A percentile compares a stretch with the other conserved stretches of the same genome.
phyloP scores from a whole-genome alignment of 768 basidiomycete genomes.

The Amanita pallidorosea region DNA sequence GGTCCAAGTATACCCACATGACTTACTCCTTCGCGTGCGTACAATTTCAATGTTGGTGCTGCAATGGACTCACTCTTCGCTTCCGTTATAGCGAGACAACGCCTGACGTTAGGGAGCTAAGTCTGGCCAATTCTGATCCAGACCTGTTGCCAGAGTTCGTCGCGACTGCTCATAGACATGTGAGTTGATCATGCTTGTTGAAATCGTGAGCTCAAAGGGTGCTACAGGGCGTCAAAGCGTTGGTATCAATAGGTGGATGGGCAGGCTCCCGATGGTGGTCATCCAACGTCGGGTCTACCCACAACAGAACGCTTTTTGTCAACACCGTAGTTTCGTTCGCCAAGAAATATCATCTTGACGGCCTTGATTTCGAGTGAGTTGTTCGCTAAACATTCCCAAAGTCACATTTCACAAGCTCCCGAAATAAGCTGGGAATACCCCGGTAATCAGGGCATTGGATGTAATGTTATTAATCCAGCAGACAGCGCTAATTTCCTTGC shows the following conservation, averaged over 20 bases:
- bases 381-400: background rate
- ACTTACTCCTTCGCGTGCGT: slow-evolving; percentile 67
- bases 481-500: slow-evolving; percentile 75
- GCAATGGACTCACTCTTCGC: background rate
- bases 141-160: slow-evolving; percentile 49
- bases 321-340: slow-evolving; percentile 43
- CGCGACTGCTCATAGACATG: slow-evolving; percentile 28
- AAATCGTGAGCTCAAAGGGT: background rate
- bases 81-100: slow-evolving; percentile 23
- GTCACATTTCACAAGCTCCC: background rate
- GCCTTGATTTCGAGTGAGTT: slow-evolving; percentile 43
- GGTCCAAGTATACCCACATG: slow-evolving; percentile 58
- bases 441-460: slow-evolving; percentile 52
- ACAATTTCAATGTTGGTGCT: background rate
- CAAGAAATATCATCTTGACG: slow-evolving; percentile 43
- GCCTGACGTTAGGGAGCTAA: slow-evolving; percentile 21
- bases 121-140: slow-evolving; percentile 34
- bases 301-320: slow-evolving; percentile 56
- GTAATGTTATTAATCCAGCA: slow-evolving; percentile 47
- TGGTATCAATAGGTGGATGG: slow-evolving; percentile 66
- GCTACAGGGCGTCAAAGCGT: slow-evolving; percentile 42
- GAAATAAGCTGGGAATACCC: slow-evolving; percentile 80
- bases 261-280: slow-evolving; percentile 55
- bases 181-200: slow-evolving; percentile 11
- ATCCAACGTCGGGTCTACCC: slow-evolving; percentile 42